phyloP scores from a whole-genome alignment of 306 rosid genomes.

The Vigna trinervia region DNA sequence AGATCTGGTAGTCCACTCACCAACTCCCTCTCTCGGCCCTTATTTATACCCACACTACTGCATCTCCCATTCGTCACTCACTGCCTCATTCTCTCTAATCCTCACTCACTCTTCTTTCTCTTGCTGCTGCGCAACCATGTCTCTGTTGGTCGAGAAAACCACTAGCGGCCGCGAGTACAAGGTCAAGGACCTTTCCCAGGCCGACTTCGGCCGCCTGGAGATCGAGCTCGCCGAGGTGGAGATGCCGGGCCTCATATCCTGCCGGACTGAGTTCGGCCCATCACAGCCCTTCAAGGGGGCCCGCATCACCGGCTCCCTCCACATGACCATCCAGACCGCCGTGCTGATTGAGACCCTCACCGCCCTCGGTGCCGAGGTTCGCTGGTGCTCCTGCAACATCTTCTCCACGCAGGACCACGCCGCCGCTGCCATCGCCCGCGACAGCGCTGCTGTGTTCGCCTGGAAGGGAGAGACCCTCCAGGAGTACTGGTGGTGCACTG shows the following conservation, averaged over 20 bases:
- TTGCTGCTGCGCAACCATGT: slow-evolving; percentile 46
- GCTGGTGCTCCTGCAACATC: slow-evolving; percentile 98
- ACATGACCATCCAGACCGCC: slow-evolving; percentile 98
- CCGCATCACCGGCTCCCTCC: slow-evolving; percentile 92
- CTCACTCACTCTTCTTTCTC: too few species aligned
- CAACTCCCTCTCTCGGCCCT: background rate
- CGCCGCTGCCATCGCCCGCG: slow-evolving; percentile 96
- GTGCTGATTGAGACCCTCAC: slow-evolving; percentile 95
- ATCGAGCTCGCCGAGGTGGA: slow-evolving; percentile 94
- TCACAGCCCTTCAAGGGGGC: slow-evolving; percentile 91
- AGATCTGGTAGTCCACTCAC: slow-evolving; percentile 4
- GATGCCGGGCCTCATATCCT: slow-evolving; percentile 91
- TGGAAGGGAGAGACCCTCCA: slow-evolving; percentile 97
- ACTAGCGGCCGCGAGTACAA: slow-evolving; percentile 86
- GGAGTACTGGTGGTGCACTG: slow-evolving; percentile 99
- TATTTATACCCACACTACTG: background rate
- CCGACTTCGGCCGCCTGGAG: slow-evolving; percentile 96
- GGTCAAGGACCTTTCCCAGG: slow-evolving; percentile 96
- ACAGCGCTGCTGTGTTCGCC: slow-evolving; percentile 91
- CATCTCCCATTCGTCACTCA: background rate
- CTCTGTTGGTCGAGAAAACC: slow-evolving; percentile 80
- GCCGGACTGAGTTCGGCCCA: slow-evolving; percentile 79
- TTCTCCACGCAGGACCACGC: slow-evolving; percentile 99
- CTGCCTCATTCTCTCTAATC: background rate
- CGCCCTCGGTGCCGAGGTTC: slow-evolving; percentile 94